A percentile compares a stretch with the other conserved stretches of the same genome.
Evolutionary conservation across 2,329 filamentous ascomycete species (phyloP).

Genomic region (Fusarium chlamydosporum): DNA sequence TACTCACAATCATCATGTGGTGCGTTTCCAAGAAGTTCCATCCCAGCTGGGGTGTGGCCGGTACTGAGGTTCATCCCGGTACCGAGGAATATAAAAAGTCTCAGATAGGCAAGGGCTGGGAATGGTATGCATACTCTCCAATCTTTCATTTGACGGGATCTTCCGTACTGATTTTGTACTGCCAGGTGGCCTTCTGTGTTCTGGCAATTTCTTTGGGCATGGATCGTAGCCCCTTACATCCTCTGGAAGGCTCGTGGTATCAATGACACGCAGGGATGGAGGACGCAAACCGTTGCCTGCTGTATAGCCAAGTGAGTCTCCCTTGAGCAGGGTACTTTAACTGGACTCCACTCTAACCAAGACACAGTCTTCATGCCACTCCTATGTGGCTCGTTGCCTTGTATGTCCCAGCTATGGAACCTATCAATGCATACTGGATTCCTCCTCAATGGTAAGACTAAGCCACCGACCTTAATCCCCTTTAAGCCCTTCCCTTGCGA

Average conservation of each 20-base stretch:
- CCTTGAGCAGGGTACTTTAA: background rate
- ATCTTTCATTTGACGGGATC: background rate
- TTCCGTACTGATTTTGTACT: background rate
- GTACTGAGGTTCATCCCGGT: slow-evolving; percentile 69
- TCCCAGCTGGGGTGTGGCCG: slow-evolving; percentile 69
- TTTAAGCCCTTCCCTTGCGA: background rate
- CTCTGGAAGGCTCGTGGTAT: slow-evolving; percentile 73
- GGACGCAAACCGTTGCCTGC: slow-evolving; percentile 71
- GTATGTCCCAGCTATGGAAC: slow-evolving; percentile 64
- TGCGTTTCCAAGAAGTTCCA: slow-evolving; percentile 77
- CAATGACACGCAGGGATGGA: slow-evolving; percentile 76
- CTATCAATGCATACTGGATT: slow-evolving; percentile 68
- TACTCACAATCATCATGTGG: slow-evolving; percentile 72
- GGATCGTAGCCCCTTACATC: slow-evolving; percentile 71
- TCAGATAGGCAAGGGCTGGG: slow-evolving; percentile 68
- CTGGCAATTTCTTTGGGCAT: slow-evolving; percentile 76
- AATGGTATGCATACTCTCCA: slow-evolving; percentile 66
- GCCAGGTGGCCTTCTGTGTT: slow-evolving; percentile 71
- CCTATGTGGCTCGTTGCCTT: slow-evolving; percentile 77
- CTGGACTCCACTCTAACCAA: slow-evolving; percentile 24
- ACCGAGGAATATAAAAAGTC: slow-evolving; percentile 65
- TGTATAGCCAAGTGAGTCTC: slow-evolving; percentile 60
- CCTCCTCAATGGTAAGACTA: slow-evolving; percentile 71
- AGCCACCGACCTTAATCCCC: slow-evolving; percentile 40
- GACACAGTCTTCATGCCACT: slow-evolving; percentile 70